These are phyloP conservation scores for Phytophthora uliginosa DNA, from an alignment of 352 stramenopile species.

Conservation along the genomic window DNA sequence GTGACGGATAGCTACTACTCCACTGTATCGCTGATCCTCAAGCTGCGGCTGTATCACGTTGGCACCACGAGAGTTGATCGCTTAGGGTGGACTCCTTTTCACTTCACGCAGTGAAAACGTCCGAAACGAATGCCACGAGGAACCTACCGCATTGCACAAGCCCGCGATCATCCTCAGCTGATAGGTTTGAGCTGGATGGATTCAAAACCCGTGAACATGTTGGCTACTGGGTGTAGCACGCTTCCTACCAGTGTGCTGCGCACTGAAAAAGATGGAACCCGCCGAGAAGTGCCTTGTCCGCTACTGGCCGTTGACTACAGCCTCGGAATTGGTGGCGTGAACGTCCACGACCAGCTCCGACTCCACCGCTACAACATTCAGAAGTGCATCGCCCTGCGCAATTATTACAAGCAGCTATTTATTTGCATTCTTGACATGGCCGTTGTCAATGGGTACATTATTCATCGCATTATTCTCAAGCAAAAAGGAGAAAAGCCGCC, in stretches of 20 bases:
- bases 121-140: slow-evolving; percentile 20
- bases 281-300: neutral
- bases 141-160: slow-evolving; percentile 22
- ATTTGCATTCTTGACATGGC: no score
- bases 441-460: slow-evolving; percentile 15
- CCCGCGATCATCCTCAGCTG: slow-evolving; percentile 2
- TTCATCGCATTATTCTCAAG: slow-evolving; percentile 8
- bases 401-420: no score
- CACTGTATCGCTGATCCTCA: slow-evolving; percentile 6
- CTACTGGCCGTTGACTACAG: no score
- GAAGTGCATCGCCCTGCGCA: no score
- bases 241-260: neutral
- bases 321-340: no score
- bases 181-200: slow-evolving; percentile 26
- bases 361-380: no score
- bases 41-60: slow-evolving; percentile 30
- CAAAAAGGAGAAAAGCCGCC: neutral
- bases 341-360: no score
- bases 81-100: slow-evolving; percentile 15
- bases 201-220: slow-evolving; percentile 19
- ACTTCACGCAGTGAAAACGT: slow-evolving; percentile 22
- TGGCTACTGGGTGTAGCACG: slow-evolving; percentile 25
- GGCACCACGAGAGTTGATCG: slow-evolving; percentile 18
- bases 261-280: no score
- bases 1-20: slow-evolving; percentile 30